Percentiles rank a stretch among this genome's conserved stretches.
Conservation (phyloP, 768 basidiomycete genomes). For the Saitozyma sp. region DNA sequence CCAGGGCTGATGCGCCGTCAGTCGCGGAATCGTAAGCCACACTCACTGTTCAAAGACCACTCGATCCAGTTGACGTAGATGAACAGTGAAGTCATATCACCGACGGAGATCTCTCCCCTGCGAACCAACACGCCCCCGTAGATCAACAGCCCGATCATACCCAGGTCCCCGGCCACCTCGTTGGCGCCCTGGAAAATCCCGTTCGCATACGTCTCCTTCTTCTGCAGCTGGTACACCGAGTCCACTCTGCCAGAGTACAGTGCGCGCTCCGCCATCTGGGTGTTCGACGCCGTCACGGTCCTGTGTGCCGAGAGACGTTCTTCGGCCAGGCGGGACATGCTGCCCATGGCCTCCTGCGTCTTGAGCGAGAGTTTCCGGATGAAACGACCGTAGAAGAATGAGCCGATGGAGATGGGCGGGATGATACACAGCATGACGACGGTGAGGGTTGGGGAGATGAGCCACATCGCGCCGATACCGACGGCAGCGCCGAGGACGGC, state of each 20-base stretch:
- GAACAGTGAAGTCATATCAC: slow-evolving; percentile 54
- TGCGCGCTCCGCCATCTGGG: slow-evolving; percentile 68
- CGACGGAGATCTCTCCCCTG: slow-evolving; percentile 79
- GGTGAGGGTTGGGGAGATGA: slow-evolving; percentile 72
- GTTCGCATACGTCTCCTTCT: slow-evolving; percentile 81
- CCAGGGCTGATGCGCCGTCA: slow-evolving; percentile 21
- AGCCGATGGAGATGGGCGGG: slow-evolving; percentile 28
- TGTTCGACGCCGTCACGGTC: slow-evolving; percentile 75
- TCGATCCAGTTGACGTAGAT: slow-evolving; percentile 51
- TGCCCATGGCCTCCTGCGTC: slow-evolving; percentile 90
- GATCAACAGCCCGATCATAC: slow-evolving; percentile 45
- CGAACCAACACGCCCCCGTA: slow-evolving; percentile 92
- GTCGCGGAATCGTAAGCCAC: background rate
- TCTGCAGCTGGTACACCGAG: slow-evolving; percentile 69
- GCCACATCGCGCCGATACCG: slow-evolving; percentile 82
- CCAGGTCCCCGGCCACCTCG: slow-evolving; percentile 47
- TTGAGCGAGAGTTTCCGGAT: slow-evolving; percentile 82
- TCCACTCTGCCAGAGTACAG: slow-evolving; percentile 67
- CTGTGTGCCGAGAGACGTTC: slow-evolving; percentile 64
- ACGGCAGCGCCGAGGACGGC: slow-evolving; percentile 43
- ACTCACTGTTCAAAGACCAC: slow-evolving; percentile 41
- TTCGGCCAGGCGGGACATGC: slow-evolving; percentile 89
- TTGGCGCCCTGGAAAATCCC: slow-evolving; percentile 80
- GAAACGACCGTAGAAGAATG: slow-evolving; percentile 56
- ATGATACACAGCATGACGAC: slow-evolving; percentile 87